Conservation (phyloP, 2,329 filamentous ascomycete species). For the Aureobasidium sp. region DNA sequence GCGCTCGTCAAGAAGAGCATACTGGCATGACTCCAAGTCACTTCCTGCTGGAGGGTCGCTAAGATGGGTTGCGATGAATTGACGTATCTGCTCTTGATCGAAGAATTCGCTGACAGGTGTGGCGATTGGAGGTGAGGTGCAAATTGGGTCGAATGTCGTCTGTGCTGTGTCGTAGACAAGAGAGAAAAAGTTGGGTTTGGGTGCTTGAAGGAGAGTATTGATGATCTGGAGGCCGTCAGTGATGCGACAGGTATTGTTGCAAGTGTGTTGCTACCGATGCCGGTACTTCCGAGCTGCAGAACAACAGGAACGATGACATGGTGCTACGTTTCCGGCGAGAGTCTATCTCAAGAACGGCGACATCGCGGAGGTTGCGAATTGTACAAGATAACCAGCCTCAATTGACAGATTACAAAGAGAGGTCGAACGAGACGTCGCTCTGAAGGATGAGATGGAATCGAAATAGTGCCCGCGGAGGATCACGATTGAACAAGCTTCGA, state of each 20-base stretch:
- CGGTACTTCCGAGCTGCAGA: not conserved
- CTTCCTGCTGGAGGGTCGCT: not conserved
- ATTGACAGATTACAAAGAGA: too few species aligned
- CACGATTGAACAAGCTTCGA: too few species aligned
- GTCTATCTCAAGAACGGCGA: too few species aligned
- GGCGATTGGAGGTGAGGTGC: not conserved
- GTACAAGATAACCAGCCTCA: too few species aligned
- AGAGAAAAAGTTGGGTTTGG: not conserved
- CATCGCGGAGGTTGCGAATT: too few species aligned
- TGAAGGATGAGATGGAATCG: too few species aligned
- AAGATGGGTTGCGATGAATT: not conserved
- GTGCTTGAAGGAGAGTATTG: not conserved
- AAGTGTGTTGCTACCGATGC: not conserved
- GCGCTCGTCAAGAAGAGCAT: not conserved
- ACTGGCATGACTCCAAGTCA: not conserved
- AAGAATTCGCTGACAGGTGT: not conserved
- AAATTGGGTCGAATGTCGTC: not conserved
- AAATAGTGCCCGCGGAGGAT: too few species aligned
- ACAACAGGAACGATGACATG: not conserved
- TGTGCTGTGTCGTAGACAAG: not conserved
- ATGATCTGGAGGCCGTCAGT: not conserved
- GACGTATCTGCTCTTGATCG: not conserved
- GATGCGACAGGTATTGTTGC: too few species aligned
- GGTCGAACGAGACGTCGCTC: too few species aligned
- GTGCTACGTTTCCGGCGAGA: not conserved